A percentile compares a stretch with the other conserved stretches of the same genome.
phyloP scores from a whole-genome alignment of 345 rosid species.

The Salix caprea region DNA sequence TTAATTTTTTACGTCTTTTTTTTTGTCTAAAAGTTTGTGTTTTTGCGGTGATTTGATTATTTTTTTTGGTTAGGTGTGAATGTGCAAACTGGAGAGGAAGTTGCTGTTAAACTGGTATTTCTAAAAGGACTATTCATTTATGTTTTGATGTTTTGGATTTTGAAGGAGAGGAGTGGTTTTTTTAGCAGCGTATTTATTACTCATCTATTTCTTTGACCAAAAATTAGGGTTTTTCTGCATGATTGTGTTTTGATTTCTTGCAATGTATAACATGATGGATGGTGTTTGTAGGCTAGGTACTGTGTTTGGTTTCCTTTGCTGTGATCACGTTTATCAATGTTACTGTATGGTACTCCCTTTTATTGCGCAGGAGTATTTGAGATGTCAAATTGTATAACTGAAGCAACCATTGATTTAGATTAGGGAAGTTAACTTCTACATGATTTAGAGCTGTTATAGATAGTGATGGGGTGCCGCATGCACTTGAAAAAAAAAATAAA shows the following conservation, averaged over 20 bases:
- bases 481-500: background rate
- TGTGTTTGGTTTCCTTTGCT: background rate
- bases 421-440: background rate
- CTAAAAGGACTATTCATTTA: background rate
- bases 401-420: background rate
- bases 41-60: conserved; percentile 14
- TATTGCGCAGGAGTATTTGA: background rate
- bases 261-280: background rate
- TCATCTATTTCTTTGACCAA: background rate
- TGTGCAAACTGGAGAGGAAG: conserved; percentile 79
- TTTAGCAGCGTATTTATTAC: background rate
- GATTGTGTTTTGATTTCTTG: background rate
- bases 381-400: background rate
- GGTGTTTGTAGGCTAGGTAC: background rate
- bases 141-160: background rate
- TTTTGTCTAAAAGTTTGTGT: conserved; percentile 2
- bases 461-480: background rate
- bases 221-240: background rate
- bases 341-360: background rate
- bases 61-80: conserved; percentile 44
- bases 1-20: background rate
- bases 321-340: background rate
- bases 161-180: background rate
- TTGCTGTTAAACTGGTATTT: conserved; percentile 77
- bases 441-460: background rate